These are phyloP conservation scores for Didymosphaeria variabile DNA, from an alignment of 2,329 filamentous ascomycete genomes.

Conservation along the genomic window DNA sequence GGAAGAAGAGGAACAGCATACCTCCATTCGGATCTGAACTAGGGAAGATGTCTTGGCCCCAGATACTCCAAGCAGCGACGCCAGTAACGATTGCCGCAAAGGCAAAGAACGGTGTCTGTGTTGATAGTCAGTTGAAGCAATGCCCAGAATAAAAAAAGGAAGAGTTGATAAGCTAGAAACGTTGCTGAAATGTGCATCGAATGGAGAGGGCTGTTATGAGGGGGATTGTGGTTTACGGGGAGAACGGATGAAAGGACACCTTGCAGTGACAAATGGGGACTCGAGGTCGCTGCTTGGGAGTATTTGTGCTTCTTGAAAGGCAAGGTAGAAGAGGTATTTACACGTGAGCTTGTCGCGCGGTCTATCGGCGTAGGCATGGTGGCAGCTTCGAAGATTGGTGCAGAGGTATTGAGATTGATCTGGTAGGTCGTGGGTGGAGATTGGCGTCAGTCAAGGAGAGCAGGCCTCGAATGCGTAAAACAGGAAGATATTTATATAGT, in stretches of 20 bases:
- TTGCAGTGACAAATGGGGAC: too few relatives aligned
- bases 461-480: not conserved
- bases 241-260: too few relatives aligned
- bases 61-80: constrained; percentile 84
- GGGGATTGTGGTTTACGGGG: too few relatives aligned
- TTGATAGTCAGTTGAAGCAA: not conserved
- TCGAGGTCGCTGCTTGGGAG: not conserved
- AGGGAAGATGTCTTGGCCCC: constrained; percentile 86
- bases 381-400: not conserved
- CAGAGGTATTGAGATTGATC: not conserved
- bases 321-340: constrained; percentile 28
- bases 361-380: constrained; percentile 61
- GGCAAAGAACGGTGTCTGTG: constrained; percentile 48
- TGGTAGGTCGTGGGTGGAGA: not conserved
- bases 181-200: too few relatives aligned
- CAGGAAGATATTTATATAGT: constrained; percentile 6
- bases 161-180: too few relatives aligned
- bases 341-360: constrained; percentile 56
- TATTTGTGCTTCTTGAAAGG: not conserved
- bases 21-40: constrained; percentile 81
- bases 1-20: constrained; percentile 46
- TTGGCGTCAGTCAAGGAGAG: not conserved
- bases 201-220: too few relatives aligned
- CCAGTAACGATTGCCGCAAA: constrained; percentile 85
- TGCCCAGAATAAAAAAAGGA: not conserved